phyloP scores from a whole-genome alignment of 768 basidiomycete species.

The Lanmaoa pseudosensibilis region DNA sequence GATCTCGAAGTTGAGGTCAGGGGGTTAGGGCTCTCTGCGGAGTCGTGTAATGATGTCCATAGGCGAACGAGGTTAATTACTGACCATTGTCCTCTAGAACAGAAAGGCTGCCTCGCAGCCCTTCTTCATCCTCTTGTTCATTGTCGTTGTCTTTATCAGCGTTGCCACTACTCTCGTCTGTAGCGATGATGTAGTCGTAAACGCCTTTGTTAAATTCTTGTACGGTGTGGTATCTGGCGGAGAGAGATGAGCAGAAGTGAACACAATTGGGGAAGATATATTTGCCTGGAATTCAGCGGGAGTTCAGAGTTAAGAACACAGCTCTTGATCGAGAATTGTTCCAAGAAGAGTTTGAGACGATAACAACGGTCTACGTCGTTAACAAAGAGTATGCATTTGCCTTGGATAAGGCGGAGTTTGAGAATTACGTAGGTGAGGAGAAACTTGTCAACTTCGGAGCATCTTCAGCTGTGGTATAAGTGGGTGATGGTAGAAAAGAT shows the following conservation, averaged over 20 bases:
- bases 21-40: conserved; percentile 48
- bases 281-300: conserved; percentile 86
- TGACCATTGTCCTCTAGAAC: conserved; percentile 31
- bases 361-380: conserved; percentile 95
- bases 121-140: conserved; percentile 42
- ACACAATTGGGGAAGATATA: background rate
- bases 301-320: conserved; percentile 96
- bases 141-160: conserved; percentile 51
- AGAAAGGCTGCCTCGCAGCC: background rate
- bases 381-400: conserved; percentile 96
- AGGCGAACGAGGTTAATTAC: conserved; percentile 6
- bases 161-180: conserved; percentile 76
- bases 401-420: conserved; percentile 92
- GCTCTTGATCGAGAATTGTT: conserved; percentile 94
- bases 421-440: conserved; percentile 94
- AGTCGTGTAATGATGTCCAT: conserved; percentile 29
- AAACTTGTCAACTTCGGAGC: conserved; percentile 96
- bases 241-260: conserved; percentile 2
- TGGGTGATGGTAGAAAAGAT: background rate
- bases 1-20: conserved; percentile 16
- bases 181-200: conserved; percentile 98
- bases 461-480: conserved; percentile 42
- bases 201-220: conserved; percentile 99
- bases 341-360: conserved; percentile 94
- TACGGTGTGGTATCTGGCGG: conserved; percentile 83